Evolutionary conservation across 495 filamentous ascomycete species (phyloP).

Genomic region (Lasiosphaeria miniovina): DNA sequence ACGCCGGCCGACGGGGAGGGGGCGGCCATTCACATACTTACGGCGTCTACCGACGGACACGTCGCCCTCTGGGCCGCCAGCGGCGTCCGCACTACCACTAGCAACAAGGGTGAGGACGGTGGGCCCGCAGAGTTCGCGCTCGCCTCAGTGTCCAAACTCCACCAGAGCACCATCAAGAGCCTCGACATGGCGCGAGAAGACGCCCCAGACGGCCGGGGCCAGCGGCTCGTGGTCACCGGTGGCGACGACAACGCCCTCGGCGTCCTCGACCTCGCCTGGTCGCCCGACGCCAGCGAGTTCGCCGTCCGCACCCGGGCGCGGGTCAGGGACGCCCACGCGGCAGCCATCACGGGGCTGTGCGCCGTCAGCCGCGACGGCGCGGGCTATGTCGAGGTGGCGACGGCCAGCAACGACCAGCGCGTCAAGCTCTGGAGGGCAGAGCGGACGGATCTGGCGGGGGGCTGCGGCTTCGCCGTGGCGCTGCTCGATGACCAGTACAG

Average conservation of each 20-base stretch:
- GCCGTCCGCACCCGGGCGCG: conserved; percentile 45
- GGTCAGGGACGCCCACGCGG: conserved; percentile 72
- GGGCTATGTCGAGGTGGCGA: conserved; percentile 43
- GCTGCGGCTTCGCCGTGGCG: conserved; percentile 34
- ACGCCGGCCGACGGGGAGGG: conserved; percentile 10
- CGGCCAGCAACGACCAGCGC: conserved; percentile 76
- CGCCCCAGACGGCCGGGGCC: conserved; percentile 3
- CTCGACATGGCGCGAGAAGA: conserved; percentile 39
- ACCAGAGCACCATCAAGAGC: conserved; percentile 74
- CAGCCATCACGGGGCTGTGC: conserved; percentile 68
- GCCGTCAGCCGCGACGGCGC: conserved; percentile 34
- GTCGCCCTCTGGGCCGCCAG: conserved; percentile 36
- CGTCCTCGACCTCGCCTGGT: conserved; percentile 46
- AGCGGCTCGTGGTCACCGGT: conserved; percentile 62
- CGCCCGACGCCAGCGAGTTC: conserved; percentile 6
- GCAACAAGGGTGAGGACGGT: background rate
- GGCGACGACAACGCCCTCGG: conserved; percentile 81
- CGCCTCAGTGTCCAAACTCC: conserved; percentile 45
- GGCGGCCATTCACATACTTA: conserved; percentile 51
- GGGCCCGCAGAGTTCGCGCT: conserved; percentile 8
- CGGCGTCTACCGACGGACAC: conserved; percentile 46
- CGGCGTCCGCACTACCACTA: background rate
- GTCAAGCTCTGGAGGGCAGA: conserved; percentile 67
- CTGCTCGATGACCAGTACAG: conserved; percentile 55
- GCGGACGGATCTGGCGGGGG: background rate